phyloP scores from a whole-genome alignment of 2,329 filamentous ascomycete genomes.

The Claviceps digitariae region DNA sequence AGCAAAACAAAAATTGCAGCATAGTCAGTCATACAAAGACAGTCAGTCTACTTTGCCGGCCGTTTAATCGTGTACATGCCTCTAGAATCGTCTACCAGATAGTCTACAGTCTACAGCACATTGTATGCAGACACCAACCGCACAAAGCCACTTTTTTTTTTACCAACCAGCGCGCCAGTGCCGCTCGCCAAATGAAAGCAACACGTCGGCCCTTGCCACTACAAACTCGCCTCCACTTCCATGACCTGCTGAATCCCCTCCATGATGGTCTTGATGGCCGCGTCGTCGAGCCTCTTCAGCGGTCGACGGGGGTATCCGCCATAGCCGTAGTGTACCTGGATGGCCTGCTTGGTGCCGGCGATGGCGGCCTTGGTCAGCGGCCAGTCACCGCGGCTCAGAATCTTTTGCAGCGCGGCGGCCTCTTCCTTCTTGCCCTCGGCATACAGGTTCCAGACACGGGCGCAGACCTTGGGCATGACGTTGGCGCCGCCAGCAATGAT shows the following conservation, averaged over 20 bases:
- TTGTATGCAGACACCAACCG: too few relatives aligned
- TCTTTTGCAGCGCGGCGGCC: conserved; percentile 60
- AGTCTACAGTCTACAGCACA: too few relatives aligned
- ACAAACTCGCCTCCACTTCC: conserved; percentile 40
- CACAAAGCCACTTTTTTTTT: neutral
- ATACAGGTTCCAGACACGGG: conserved; percentile 66
- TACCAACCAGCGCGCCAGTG: too few relatives aligned
- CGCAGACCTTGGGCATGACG: conserved; percentile 70
- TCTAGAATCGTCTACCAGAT: too few relatives aligned
- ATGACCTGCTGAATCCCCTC: conserved; percentile 50
- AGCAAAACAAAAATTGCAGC: too few relatives aligned
- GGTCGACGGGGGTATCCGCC: conserved; percentile 64
- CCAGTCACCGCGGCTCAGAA: conserved; percentile 72
- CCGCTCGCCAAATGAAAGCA: too few relatives aligned
- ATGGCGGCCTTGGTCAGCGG: conserved; percentile 70
- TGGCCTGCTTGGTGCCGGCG: conserved; percentile 72
- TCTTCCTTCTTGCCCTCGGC: conserved; percentile 59
- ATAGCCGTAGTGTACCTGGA: conserved; percentile 72
- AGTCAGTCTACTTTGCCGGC: too few relatives aligned
- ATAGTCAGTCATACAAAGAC: too few relatives aligned
- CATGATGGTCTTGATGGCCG: conserved; percentile 36
- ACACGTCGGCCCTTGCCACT: too few relatives aligned
- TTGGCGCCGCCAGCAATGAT: conserved; percentile 82
- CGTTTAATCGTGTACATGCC: too few relatives aligned
- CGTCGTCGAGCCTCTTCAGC: conserved; percentile 50